Evolutionary conservation across 2,329 filamentous ascomycete genomes (phyloP).

Genomic region (Fusarium continuum): DNA sequence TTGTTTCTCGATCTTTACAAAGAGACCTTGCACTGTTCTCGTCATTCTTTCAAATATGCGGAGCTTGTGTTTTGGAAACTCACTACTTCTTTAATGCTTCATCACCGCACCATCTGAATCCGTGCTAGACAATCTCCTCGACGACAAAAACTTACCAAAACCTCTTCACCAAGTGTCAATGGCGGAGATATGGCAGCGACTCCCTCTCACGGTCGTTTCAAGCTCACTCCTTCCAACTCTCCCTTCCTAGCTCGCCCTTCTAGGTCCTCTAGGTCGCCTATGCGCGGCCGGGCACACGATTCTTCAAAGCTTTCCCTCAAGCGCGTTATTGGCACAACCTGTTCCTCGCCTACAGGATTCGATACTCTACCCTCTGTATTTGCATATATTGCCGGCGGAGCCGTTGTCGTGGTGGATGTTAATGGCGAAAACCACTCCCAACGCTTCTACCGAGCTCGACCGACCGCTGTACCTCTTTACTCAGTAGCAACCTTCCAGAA

Average conservation of each 20-base stretch:
- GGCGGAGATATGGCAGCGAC: constrained; percentile 67
- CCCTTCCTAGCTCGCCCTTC: constrained; percentile 70
- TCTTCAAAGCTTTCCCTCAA: constrained; percentile 75
- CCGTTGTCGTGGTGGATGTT: constrained; percentile 88
- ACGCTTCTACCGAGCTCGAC: constrained; percentile 89
- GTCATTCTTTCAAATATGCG: background rate
- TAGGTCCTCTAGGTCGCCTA: constrained; percentile 70
- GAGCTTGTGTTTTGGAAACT: background rate
- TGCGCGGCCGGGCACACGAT: constrained; percentile 61
- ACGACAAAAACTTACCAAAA: constrained; percentile 22
- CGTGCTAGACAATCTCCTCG: constrained; percentile 4
- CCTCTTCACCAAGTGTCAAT: constrained; percentile 53
- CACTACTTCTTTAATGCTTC: constrained; percentile 23
- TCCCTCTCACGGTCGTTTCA: constrained; percentile 67
- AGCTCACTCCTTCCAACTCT: constrained; percentile 80
- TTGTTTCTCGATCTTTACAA: constrained; percentile 5
- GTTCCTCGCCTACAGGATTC: constrained; percentile 84
- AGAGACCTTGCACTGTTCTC: background rate
- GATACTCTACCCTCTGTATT: constrained; percentile 82
- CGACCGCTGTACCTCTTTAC: constrained; percentile 75
- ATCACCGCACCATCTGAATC: constrained; percentile 13
- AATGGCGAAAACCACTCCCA: constrained; percentile 75
- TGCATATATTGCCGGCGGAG: constrained; percentile 91
- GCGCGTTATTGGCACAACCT: constrained; percentile 91
- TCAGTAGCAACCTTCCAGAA: constrained; percentile 63